Evolutionary conservation across 2,329 filamentous ascomycete genomes (phyloP), one percentile per base, ranked within the genome.

Genomic region (Hawksworthiomyces lignivorus): DNA sequence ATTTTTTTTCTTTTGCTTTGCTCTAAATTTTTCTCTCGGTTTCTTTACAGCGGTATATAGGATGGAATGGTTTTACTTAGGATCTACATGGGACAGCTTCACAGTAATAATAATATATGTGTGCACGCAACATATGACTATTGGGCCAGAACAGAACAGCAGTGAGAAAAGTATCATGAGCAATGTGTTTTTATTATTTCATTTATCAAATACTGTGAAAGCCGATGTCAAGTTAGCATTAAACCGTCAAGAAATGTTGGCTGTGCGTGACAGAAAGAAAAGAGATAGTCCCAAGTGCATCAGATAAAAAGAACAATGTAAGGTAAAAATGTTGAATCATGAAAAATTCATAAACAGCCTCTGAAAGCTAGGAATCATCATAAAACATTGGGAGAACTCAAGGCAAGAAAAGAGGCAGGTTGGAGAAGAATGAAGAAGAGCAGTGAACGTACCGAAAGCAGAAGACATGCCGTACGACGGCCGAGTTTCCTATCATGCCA

Each of bases 221-320:
- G 34, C 32, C 26, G 28, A 28, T 35, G 19, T 4, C 35, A 36
- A 15, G 30, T 24, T 18, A 32, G 30, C 4, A 18, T 17, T 9
- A 32, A 18, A 17, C 30, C n/a, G 17, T 8, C 30, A 9, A 32
- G 15, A 7, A 7, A 17, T 9, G 17, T n/a, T n/a, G n/a, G n/a
- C n/a, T 26, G 24, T 24, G 3, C 12, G 22, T 11, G 24, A 10
- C 12, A 10, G 6, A 1, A 31, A 24, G 5, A 28, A 15, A 14
- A 3, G 19, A 20, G 18, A n/a, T 21, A 17, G 10, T n/a, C 20
- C 20, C 34, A 18, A 17, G 29, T n/a, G 39, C 27, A 40, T 48
- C 43, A 48, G 44, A 44, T 8, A 28, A 18, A 44, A 40, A 44
- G 47, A 48, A 48, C 47, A 48, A 48, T 48, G 46, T 44, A 36